These are phyloP conservation scores for Fusarium pininemorale DNA, from an alignment of 2,329 filamentous ascomycete genomes.

Conservation along the genomic window DNA sequence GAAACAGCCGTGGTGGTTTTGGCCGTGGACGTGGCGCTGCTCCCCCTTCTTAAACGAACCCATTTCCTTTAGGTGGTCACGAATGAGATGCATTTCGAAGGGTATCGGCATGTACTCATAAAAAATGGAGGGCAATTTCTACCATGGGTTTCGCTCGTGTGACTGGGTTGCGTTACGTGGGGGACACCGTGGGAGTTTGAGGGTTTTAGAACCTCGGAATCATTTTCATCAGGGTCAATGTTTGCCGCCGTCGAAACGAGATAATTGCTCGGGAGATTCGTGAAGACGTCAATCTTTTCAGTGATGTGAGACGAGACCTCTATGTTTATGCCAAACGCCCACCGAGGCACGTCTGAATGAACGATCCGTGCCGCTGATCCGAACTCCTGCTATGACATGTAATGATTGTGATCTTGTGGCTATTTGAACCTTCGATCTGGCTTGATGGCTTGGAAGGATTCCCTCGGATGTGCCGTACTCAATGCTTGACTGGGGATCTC, in stretches of 20 bases:
- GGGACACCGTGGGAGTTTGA: slow-evolving; percentile 58
- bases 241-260: slow-evolving; percentile 50
- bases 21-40: slow-evolving; percentile 86
- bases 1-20: slow-evolving; percentile 79
- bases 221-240: slow-evolving; percentile 58
- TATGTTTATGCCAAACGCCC: slow-evolving; percentile 17
- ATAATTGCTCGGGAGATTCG: slow-evolving; percentile 45
- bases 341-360: slow-evolving; percentile 21
- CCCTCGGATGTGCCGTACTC: not conserved
- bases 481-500: not conserved
- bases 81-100: slow-evolving; percentile 56
- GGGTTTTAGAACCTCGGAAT: slow-evolving; percentile 59
- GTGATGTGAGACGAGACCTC: slow-evolving; percentile 37
- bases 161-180: slow-evolving; percentile 49
- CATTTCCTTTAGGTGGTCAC: slow-evolving; percentile 54
- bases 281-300: slow-evolving; percentile 40
- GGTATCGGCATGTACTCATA: slow-evolving; percentile 59
- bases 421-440: not conserved
- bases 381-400: not conserved
- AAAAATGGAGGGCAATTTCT: slow-evolving; percentile 55
- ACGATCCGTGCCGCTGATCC: slow-evolving; percentile 5
- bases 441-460: not conserved
- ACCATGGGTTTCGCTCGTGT: slow-evolving; percentile 52
- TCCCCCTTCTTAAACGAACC: slow-evolving; percentile 69
- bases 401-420: slow-evolving; percentile 7